Evolutionary conservation across 345 rosid species (phyloP), one percentile per base, ranked within the genome.

Genomic region (Mangifera indica): DNA sequence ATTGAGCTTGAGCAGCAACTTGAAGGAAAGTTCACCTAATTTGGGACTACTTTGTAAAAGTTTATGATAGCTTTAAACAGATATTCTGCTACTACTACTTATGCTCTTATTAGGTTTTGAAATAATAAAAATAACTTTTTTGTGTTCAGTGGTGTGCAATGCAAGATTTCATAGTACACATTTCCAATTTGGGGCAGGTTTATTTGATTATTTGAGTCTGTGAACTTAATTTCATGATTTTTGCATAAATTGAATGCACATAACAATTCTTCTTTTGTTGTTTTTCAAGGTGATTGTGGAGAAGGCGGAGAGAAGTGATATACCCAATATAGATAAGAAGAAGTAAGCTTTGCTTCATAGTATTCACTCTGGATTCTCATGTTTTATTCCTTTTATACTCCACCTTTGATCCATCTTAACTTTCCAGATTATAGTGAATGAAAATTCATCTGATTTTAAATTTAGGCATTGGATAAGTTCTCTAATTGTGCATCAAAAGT

Each of bases 231-330:
- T 0, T 64, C 54, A 17, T 15, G 54, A 18, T 29, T 70, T 40
- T 11, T 45, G 34, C 58, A n/a, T 60, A 32, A 71, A 42, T 29
- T 71, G 66, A 60, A 25, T n/a, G 44, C 4, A n/a, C 15, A 13
- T 60, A 48, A 25, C 58, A 48, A 49, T 48, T n/a, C 15, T 59
- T 59, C 18, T 11, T 45, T 59, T 60, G 42, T 20, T 63, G 78
- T 18, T 18, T 48, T 70, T 82, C 48, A 56, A 91, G 98, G 97
- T 93, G 77, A 91, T 93, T 57, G 98, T 93, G 76, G 98, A 93
- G 87, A 89, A 91, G 86, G 97, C 94, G 15, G 98, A 93, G 84
- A 82, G 89, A 83, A 93, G 96, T 66, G 98, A 93, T 64, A 90
- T 93, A 80, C 97, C 97, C 24, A 87, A 87, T 80, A 91, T 93